These are phyloP conservation scores for Sordariomycetes sp. DNA, from an alignment of 2,329 filamentous ascomycete species.

Conservation along the genomic window DNA sequence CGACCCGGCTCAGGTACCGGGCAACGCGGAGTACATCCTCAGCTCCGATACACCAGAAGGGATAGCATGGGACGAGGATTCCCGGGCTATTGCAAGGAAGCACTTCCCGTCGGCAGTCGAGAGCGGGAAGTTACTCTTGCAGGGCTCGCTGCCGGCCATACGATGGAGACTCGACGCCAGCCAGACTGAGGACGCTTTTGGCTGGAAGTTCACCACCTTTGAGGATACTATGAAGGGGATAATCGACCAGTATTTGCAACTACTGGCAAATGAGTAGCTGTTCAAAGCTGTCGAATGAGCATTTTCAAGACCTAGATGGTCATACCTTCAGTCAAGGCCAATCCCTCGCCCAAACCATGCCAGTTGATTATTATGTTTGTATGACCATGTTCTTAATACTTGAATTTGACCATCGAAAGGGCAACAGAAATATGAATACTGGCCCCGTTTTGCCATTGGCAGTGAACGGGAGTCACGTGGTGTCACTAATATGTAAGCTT, in stretches of 20 bases:
- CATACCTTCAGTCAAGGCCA: too few species aligned
- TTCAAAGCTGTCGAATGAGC: too few species aligned
- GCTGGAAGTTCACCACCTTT: constrained; percentile 8
- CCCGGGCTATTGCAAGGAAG: constrained; percentile 1
- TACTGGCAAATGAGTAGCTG: neutral
- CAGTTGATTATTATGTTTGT: too few species aligned
- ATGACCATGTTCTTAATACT: too few species aligned
- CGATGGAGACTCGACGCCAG: constrained; percentile 5
- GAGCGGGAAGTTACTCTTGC: constrained; percentile 2
- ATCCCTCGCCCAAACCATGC: too few species aligned
- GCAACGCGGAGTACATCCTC: constrained; percentile 9
- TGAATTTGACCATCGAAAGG: too few species aligned
- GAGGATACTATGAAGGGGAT: constrained; percentile 7
- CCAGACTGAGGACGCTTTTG: constrained; percentile 4
- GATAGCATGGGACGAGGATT: constrained; percentile 6
- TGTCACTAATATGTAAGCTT: too few species aligned
- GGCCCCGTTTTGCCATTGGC: too few species aligned
- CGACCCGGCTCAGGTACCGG: constrained; percentile 3
- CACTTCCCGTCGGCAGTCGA: constrained; percentile 6
- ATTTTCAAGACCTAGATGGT: too few species aligned
- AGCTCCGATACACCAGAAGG: constrained; percentile 7
- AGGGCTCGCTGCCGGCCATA: constrained; percentile 4
- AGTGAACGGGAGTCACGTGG: too few species aligned
- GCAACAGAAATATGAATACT: too few species aligned
- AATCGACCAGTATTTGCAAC: constrained; percentile 7